phyloP scores from a whole-genome alignment of 345 rosid species.

The Angophora floribunda region DNA sequence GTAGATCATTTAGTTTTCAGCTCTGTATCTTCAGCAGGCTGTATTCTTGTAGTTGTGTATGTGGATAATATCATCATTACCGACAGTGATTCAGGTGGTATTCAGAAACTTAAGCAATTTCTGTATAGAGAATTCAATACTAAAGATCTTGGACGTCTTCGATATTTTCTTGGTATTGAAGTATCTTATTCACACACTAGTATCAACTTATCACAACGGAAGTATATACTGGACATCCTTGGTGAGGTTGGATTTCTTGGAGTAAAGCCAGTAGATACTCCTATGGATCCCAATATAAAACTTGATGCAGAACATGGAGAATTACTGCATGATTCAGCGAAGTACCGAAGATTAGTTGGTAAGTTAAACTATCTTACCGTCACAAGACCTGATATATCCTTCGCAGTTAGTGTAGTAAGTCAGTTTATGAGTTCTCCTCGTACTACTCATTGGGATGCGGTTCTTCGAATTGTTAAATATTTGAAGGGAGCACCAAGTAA shows the following conservation, averaged over 20 bases:
- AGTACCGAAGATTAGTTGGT: not conserved
- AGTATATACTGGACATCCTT: too few species aligned
- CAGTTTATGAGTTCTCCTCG: not conserved
- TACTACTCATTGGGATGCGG: not conserved
- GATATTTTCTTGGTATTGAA: too few species aligned
- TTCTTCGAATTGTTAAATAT: not conserved
- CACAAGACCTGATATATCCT: not conserved
- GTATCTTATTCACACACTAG: too few species aligned
- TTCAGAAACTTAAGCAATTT: not conserved
- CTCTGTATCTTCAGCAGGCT: too few species aligned
- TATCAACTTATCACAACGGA: too few species aligned
- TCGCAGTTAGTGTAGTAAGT: not conserved
- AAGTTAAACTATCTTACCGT: not conserved
- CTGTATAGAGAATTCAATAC: not conserved
- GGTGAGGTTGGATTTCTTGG: not conserved
- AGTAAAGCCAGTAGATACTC: not conserved
- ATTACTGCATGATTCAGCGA: not conserved
- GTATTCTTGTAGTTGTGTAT: not conserved
- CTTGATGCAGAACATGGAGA: not conserved
- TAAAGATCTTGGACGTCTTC: not conserved
- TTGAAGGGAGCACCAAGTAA: not conserved
- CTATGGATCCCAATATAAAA: not conserved
- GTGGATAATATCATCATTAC: not conserved
- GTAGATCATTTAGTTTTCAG: too few species aligned
- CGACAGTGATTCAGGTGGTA: not conserved